Evolutionary conservation across 345 rosid species (phyloP).

Genomic region (Laguncularia racemosa): DNA sequence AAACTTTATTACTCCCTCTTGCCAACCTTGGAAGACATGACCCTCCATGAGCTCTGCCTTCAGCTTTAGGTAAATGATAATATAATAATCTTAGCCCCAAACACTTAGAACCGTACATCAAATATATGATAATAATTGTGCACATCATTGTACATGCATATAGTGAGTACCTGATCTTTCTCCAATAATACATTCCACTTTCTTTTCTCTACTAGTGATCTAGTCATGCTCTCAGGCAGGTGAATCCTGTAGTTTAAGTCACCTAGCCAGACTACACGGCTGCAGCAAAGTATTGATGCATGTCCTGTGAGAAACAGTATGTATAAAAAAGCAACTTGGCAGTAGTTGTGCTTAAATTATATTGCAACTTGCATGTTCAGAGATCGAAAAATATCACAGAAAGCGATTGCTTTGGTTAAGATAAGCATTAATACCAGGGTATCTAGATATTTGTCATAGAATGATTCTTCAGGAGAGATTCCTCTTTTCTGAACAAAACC

Average conservation of each 20-base stretch:
- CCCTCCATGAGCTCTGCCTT: slow-evolving; percentile 20
- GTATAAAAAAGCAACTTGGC: not conserved
- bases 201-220: slow-evolving; percentile 10
- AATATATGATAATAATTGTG: not conserved
- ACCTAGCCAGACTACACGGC: slow-evolving; percentile 19
- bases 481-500: too few species aligned
- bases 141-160: not conserved
- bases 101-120: not conserved
- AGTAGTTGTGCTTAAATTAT: slow-evolving; percentile 1
- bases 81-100: not conserved
- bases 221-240: slow-evolving; percentile 11
- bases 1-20: slow-evolving; percentile 15
- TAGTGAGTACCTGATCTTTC: slow-evolving; percentile 14
- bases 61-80: slow-evolving; percentile 4
- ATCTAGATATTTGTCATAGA: too few species aligned
- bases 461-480: too few species aligned
- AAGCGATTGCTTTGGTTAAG: too few species aligned
- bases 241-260: slow-evolving; percentile 18
- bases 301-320: not conserved
- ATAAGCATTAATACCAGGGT: too few species aligned
- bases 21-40: slow-evolving; percentile 21
- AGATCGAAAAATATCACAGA: too few species aligned
- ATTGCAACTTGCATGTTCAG: not conserved
- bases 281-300: slow-evolving; percentile 4
- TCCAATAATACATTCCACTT: slow-evolving; percentile 11